These are phyloP conservation scores for Backusella sp. DNA, from an alignment of 192 early-diverging fungal species.

Conservation along the genomic window DNA sequence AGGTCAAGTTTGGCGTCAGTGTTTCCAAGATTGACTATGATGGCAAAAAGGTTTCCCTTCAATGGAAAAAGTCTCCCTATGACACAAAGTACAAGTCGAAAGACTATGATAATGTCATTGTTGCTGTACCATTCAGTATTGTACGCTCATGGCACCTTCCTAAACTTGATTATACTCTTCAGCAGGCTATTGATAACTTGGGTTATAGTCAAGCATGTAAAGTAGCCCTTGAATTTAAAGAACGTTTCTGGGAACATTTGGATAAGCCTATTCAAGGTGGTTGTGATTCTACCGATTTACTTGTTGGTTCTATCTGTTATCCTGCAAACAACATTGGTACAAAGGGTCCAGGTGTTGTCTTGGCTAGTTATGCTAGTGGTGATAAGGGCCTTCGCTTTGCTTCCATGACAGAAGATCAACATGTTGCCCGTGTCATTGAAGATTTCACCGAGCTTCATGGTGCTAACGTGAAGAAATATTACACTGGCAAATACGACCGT, in stretches of 20 bases:
- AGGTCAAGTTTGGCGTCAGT: slow-evolving; percentile 15
- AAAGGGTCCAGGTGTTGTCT: slow-evolving; percentile 14
- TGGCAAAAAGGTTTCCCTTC: slow-evolving; percentile 20
- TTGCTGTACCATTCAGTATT: slow-evolving; percentile 28
- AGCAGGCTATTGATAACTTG: slow-evolving; percentile 20
- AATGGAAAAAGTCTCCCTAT: slow-evolving; percentile 17
- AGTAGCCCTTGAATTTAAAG: slow-evolving; percentile 25
- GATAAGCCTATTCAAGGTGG: slow-evolving; percentile 31
- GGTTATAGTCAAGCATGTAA: slow-evolving; percentile 21
- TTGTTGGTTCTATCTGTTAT: slow-evolving; percentile 9
- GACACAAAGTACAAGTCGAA: slow-evolving; percentile 2
- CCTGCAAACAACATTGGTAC: slow-evolving; percentile 27
- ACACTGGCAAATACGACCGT: slow-evolving; percentile 19
- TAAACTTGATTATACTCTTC: slow-evolving; percentile 10
- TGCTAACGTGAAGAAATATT: slow-evolving; percentile 11
- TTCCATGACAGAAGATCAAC: slow-evolving; percentile 23
- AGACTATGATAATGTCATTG: slow-evolving; percentile 31
- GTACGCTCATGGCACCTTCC: slow-evolving; percentile 36
- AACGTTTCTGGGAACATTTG: slow-evolving; percentile 33
- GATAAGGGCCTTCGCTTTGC: slow-evolving; percentile 16
- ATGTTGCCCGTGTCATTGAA: slow-evolving; percentile 17
- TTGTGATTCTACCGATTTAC: slow-evolving; percentile 25
- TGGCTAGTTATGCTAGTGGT: slow-evolving; percentile 28
- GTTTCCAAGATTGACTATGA: slow-evolving; percentile 23
- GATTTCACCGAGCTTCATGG: slow-evolving; percentile 28